phyloP scores from a whole-genome alignment of 2,329 filamentous ascomycete species.

The Colletotrichum higginsianum region DNA sequence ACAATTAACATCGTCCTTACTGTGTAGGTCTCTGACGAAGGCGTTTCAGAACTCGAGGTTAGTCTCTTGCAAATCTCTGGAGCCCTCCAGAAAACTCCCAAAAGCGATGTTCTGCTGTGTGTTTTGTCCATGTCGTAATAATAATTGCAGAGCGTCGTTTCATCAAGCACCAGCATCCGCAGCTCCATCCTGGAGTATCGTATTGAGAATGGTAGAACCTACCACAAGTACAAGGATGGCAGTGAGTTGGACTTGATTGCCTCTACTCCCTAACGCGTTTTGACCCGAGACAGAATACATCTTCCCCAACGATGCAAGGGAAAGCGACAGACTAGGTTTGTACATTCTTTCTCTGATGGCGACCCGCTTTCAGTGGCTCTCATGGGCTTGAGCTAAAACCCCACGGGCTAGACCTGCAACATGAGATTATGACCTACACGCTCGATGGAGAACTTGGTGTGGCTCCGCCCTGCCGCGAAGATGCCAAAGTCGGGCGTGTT shows the following conservation, averaged over 20 bases:
- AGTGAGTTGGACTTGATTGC: background rate
- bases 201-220: conserved; percentile 35
- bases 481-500: conserved; percentile 41
- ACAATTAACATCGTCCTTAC: background rate
- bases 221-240: conserved; percentile 44
- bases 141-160: background rate
- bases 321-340: conserved; percentile 44
- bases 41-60: background rate
- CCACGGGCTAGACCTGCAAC: conserved; percentile 6
- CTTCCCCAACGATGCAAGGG: background rate
- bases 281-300: background rate
- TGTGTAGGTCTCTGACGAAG: conserved; percentile 4
- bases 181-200: conserved; percentile 49
- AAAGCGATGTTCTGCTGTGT: too few species aligned
- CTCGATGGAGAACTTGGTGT: background rate
- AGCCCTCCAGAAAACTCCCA: background rate
- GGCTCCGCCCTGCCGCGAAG: background rate
- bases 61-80: background rate
- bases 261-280: too few species aligned
- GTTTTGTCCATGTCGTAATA: background rate
- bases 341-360: background rate
- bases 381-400: too few species aligned
- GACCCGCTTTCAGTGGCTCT: background rate
- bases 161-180: conserved; percentile 49
- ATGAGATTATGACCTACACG: conserved; percentile 8